These are phyloP conservation scores for Dimocarpus longan DNA, from an alignment of 345 rosid species.

Conservation along the genomic window DNA sequence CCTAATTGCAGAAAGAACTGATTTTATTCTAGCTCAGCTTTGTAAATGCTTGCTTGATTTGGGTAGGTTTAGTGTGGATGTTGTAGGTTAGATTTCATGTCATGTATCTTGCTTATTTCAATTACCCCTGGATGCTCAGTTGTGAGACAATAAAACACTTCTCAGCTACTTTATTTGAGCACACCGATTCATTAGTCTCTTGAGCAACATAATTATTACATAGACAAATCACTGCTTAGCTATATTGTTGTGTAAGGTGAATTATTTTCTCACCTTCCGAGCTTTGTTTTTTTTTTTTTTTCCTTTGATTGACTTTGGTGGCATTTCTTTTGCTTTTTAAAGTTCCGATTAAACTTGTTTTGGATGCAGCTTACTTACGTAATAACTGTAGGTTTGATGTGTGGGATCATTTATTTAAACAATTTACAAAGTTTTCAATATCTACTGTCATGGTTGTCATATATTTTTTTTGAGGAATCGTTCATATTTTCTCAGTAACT, in stretches of 20 bases:
- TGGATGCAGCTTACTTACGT: background rate
- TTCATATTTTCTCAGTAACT: background rate
- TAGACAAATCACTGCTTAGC: background rate
- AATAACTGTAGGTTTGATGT: background rate
- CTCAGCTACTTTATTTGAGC: background rate
- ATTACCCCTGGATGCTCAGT: background rate
- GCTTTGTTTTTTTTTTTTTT: background rate
- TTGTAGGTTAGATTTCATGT: background rate
- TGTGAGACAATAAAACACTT: background rate
- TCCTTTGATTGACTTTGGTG: background rate
- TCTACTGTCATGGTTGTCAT: background rate
- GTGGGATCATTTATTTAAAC: background rate
- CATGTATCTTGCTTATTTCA: background rate
- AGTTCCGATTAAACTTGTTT: background rate
- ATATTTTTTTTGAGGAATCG: background rate
- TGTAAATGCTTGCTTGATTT: background rate
- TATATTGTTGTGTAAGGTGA: background rate
- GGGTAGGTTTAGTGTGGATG: slow-evolving; percentile 2
- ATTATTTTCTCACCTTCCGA: background rate
- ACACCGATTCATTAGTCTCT: background rate
- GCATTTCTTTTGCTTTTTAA: background rate
- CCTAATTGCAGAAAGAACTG: background rate
- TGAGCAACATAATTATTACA: background rate
- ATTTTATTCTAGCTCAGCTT: background rate
- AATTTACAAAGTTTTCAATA: background rate